These are phyloP conservation scores for Avena insularis DNA, from an alignment of 176 grass and related monocot genomes.

Conservation along the genomic window DNA sequence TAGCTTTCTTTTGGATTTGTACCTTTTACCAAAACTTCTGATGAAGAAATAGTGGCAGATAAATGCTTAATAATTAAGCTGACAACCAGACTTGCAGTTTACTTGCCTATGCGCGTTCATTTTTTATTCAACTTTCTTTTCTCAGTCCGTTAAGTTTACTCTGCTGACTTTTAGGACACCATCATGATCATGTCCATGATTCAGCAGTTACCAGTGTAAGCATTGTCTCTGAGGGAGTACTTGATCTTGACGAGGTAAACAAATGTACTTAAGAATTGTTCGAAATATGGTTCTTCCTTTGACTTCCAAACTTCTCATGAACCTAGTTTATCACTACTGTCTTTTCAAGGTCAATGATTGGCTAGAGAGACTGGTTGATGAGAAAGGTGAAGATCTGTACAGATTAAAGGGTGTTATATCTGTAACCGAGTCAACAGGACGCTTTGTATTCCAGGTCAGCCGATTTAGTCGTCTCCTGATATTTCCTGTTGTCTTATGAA, in stretches of 20 bases:
- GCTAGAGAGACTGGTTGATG: conserved; percentile 72
- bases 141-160: conserved; percentile 18
- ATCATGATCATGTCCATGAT: conserved; percentile 78
- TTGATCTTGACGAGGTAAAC: conserved; percentile 82
- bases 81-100: background rate
- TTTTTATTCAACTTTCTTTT: conserved; percentile 14
- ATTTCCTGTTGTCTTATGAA: background rate
- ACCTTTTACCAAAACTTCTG: background rate
- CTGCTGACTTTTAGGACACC: conserved; percentile 49
- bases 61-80: conserved; percentile 4
- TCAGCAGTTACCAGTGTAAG: conserved; percentile 68
- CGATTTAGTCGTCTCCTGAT: background rate
- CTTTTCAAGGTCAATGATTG: conserved; percentile 66
- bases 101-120: background rate
- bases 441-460: conserved; percentile 64
- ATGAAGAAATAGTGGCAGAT: background rate
- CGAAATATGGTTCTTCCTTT: conserved; percentile 29
- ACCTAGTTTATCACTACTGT: conserved; percentile 6
- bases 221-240: conserved; percentile 69
- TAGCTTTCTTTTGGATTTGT: conserved; percentile 10
- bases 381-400: conserved; percentile 78
- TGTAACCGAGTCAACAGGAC: conserved; percentile 73
- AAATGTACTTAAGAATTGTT: background rate
- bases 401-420: conserved; percentile 78
- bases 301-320: background rate